phyloP scores from a whole-genome alignment of 352 stramenopile genomes.

The Phytopythium kandeliae region DNA sequence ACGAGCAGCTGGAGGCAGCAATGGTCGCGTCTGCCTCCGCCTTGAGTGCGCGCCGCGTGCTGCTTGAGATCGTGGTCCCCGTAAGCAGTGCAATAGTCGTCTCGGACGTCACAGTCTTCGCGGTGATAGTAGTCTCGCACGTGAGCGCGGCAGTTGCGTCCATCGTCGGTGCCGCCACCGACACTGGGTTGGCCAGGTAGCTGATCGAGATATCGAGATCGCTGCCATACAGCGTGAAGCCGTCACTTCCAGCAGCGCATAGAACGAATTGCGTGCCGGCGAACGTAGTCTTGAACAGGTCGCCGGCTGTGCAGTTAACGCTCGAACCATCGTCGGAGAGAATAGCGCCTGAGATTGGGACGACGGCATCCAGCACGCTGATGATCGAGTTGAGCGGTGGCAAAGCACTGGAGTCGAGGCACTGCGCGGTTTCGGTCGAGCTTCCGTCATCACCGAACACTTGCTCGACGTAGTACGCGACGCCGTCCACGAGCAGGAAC shows the following conservation, averaged over 20 bases:
- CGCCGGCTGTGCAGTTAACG: conserved; percentile 23
- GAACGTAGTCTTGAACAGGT: conserved; percentile 28
- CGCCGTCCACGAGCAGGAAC: conserved; percentile 26
- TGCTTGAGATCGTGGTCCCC: neutral
- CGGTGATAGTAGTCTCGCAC: conserved; percentile 7
- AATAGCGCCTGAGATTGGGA: conserved; percentile 7
- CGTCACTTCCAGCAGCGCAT: too few species aligned
- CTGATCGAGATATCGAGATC: too few species aligned
- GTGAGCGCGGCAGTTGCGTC: conserved; percentile 1
- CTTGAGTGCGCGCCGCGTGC: too few species aligned
- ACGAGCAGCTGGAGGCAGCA: conserved; percentile 16
- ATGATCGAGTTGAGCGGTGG: conserved; percentile 25
- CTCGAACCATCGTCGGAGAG: conserved; percentile 6
- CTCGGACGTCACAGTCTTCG: conserved; percentile 5
- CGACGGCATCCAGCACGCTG: conserved; percentile 15
- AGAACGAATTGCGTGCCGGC: conserved; percentile 2
- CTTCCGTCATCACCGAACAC: conserved; percentile 4
- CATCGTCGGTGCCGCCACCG: conserved; percentile 15
- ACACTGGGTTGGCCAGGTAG: conserved; percentile 3
- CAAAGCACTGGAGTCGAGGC: conserved; percentile 12
- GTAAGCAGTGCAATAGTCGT: conserved; percentile 6
- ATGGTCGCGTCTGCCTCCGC: conserved; percentile 7
- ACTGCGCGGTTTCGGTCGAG: conserved; percentile 13
- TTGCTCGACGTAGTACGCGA: conserved; percentile 23
- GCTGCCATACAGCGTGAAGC: too few species aligned